Base-by-base conservation (phyloP, 2,329 filamentous ascomycete species). In the Pestalotiopsis fici region DNA sequence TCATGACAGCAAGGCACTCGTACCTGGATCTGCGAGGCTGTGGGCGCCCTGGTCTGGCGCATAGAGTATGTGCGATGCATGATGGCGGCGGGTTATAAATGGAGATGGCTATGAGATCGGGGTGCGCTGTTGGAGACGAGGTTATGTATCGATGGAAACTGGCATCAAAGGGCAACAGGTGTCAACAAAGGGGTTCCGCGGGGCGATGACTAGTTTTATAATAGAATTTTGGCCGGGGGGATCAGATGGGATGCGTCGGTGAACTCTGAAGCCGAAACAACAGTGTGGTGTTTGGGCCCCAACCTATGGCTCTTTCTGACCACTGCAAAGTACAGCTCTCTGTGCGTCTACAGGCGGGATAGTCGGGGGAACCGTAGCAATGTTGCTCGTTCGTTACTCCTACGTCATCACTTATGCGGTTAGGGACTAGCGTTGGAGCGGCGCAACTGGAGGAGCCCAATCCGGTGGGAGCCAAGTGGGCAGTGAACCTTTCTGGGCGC, bases 61-160 rank as follows among this genome's bases (percentile, higher is more conserved):
- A 98, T 97, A 76, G 94, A 97, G 82, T 98, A 99, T 73, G 96
- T 98, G 81, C 95, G 94, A 89, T 99, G 96, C 95, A 99, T 99
- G 67, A 70, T 83, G 82, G 12, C 35, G 59, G 68, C 64, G 67
- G 63, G 21, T 39, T 55, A 6, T 5, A 23, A 23, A 18, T 35
- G 28, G 27, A 27, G 31, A 35, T 31, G 28, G 28, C n/a, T 25
- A 6, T 21, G 27, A n/a, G 35, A 13, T 57, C 31, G 65, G 65
- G 62, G 59, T 27, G 54, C 13, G 21, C 18, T 37, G 28, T 27
- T 54, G 60, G 59, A 37, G 43, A 35, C 18, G n/a, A 7, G 11
- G 6, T n/a, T 23, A 62, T n/a, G n/a, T 6, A 7, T 60, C 28
- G 28, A 23, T 6, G 28, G 28, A 39, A 23, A 23, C 31, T 23